A percentile compares a stretch with the other conserved stretches of the same genome.
Conservation (phyloP, 805 yeast species). For the Blastobotrys robertii region DNA sequence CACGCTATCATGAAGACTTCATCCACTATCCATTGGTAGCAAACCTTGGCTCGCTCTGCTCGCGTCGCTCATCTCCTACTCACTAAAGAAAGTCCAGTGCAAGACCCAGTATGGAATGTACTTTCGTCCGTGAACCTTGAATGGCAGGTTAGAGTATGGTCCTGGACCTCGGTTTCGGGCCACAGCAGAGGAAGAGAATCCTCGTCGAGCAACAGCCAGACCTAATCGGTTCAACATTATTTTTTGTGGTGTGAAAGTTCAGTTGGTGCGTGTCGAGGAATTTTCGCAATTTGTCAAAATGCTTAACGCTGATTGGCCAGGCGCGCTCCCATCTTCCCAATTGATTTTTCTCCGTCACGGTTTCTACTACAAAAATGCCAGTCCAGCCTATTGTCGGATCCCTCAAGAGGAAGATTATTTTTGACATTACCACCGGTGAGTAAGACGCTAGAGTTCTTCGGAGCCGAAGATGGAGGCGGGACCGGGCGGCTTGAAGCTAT, state of each 20-base stretch:
- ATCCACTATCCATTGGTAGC: too few species aligned
- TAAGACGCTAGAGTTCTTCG: slow-evolving; percentile 18
- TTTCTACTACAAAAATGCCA: background rate
- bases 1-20: too few species aligned
- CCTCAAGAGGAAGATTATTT: slow-evolving; percentile 67
- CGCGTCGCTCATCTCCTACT: slow-evolving; percentile 17
- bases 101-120: slow-evolving; percentile 68
- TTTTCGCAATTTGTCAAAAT: slow-evolving; percentile 1
- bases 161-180: slow-evolving; percentile 63
- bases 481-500: background rate
- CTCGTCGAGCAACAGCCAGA: slow-evolving; percentile 19
- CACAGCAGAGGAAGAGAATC: slow-evolving; percentile 28
- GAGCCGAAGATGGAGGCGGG: background rate
- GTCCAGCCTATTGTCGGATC: slow-evolving; percentile 79
- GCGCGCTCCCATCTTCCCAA: background rate
- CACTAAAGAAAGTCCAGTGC: slow-evolving; percentile 69
- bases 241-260: background rate
- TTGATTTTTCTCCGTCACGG: background rate
- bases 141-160: slow-evolving; percentile 86
- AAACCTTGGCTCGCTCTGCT: too few species aligned
- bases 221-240: slow-evolving; percentile 13
- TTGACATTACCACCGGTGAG: slow-evolving; percentile 68
- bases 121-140: slow-evolving; percentile 87
- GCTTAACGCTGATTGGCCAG: background rate
- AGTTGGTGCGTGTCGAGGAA: slow-evolving; percentile 4